These are phyloP conservation scores for Globisporangium middletonii DNA, from an alignment of 352 stramenopile species.

Conservation along the genomic window DNA sequence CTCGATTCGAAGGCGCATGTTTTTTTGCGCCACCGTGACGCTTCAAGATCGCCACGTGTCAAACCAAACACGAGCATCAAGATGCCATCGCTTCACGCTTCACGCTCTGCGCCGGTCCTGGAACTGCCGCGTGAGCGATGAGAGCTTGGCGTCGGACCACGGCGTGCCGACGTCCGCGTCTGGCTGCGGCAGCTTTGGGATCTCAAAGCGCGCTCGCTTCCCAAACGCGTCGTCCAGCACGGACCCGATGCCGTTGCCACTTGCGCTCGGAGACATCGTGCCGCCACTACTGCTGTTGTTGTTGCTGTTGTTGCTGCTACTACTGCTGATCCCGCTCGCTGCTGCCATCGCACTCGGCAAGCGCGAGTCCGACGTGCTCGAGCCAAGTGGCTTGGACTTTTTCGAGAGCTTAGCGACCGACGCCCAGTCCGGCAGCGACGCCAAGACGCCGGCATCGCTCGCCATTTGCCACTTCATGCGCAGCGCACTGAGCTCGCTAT, in stretches of 20 bases:
- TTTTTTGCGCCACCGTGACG: not conserved
- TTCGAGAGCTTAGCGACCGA: slow-evolving; percentile 24
- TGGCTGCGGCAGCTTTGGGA: slow-evolving; percentile 68
- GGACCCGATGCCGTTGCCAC: slow-evolving; percentile 3
- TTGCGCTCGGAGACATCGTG: slow-evolving; percentile 7
- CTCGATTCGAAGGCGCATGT: not conserved
- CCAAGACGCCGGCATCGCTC: slow-evolving; percentile 43
- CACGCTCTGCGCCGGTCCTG: slow-evolving; percentile 36
- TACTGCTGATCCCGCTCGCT: not conserved
- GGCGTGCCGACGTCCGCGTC: slow-evolving; percentile 52
- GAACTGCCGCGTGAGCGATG: slow-evolving; percentile 26
- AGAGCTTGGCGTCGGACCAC: slow-evolving; percentile 73
- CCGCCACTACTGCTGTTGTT: slow-evolving; percentile 11
- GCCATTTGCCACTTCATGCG: slow-evolving; percentile 76
- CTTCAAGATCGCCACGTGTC: not conserved
- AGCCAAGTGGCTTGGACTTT: slow-evolving; percentile 28
- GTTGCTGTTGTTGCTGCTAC: slow-evolving; percentile 15
- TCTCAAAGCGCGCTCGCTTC: slow-evolving; percentile 42
- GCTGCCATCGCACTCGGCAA: slow-evolving; percentile 17
- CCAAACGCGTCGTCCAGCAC: slow-evolving; percentile 26
- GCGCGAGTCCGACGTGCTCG: slow-evolving; percentile 46
- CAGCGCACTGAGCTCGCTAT: slow-evolving; percentile 47
- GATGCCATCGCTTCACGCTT: not conserved
- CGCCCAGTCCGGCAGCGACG: slow-evolving; percentile 42
- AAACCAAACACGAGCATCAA: not conserved